Evolutionary conservation across 2,329 filamentous ascomycete genomes (phyloP).

Genomic region (Ophiostoma piceae): DNA sequence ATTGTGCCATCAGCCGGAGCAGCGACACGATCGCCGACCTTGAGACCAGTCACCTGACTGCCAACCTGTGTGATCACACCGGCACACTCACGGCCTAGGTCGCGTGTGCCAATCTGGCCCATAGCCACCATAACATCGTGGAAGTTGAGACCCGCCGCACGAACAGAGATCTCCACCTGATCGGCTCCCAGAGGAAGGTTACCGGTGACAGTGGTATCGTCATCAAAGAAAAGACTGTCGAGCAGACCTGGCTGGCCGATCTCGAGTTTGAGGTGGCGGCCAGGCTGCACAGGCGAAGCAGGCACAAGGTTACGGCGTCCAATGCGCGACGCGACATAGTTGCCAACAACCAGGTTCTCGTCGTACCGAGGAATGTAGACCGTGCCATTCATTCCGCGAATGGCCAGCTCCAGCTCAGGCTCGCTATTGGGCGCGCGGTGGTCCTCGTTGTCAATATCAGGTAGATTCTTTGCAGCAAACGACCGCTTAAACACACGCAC

Average conservation of each 20-base stretch:
- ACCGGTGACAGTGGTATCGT: constrained; percentile 22
- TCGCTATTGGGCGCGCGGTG: constrained; percentile 8
- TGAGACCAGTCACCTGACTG: constrained; percentile 26
- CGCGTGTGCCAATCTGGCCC: constrained; percentile 26
- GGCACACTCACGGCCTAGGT: constrained; percentile 33
- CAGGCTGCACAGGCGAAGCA: constrained; percentile 23
- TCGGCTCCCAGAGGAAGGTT: constrained; percentile 16
- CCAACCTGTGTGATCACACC: constrained; percentile 28
- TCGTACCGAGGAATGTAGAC: constrained; percentile 26
- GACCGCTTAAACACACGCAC: constrained; percentile 18
- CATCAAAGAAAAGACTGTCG: constrained; percentile 31
- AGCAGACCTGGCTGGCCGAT: constrained; percentile 30
- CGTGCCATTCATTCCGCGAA: constrained; percentile 20
- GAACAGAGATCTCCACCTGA: constrained; percentile 33
- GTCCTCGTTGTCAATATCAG: not conserved
- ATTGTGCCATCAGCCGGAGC: constrained; percentile 24
- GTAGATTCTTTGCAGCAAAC: constrained; percentile 12
- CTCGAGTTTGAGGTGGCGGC: constrained; percentile 25
- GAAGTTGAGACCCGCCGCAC: constrained; percentile 36
- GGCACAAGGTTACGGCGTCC: constrained; percentile 20
- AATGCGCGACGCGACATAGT: constrained; percentile 25
- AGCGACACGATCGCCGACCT: constrained; percentile 36
- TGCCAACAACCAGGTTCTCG: constrained; percentile 14
- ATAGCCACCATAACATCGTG: constrained; percentile 36
- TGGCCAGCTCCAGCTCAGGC: constrained; percentile 24